phyloP scores from a whole-genome alignment of 2,329 filamentous ascomycete genomes.

The Cercospora citrullina region DNA sequence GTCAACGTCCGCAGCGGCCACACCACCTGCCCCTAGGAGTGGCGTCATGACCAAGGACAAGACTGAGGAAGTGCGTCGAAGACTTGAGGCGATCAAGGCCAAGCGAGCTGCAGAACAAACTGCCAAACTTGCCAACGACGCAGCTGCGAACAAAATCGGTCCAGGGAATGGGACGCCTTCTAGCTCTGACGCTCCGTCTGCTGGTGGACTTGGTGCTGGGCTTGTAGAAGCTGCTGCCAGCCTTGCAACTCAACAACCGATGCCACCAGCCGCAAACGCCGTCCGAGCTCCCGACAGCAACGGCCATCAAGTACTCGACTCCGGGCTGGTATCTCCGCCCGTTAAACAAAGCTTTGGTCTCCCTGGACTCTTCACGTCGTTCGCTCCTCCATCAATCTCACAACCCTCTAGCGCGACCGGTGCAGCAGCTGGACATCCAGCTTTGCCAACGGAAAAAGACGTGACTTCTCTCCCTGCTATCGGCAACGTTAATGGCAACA shows the following conservation, averaged over 20 bases:
- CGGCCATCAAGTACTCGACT: background rate
- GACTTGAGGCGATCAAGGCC: constrained; percentile 69
- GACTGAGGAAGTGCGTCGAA: constrained; percentile 74
- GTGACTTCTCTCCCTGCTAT: background rate
- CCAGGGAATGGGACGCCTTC: background rate
- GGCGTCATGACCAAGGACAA: constrained; percentile 24
- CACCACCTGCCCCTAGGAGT: constrained; percentile 9
- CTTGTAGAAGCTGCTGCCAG: constrained; percentile 13
- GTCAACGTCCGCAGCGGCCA: background rate
- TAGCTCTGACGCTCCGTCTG: background rate
- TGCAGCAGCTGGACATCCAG: constrained; percentile 2
- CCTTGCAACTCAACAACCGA: background rate
- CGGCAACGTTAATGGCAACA: background rate
- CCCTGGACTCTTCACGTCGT: constrained; percentile 33
- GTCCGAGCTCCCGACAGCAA: background rate
- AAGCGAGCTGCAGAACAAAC: constrained; percentile 30
- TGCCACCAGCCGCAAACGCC: background rate
- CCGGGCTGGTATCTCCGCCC: background rate
- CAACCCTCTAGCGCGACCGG: background rate
- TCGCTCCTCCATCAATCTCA: background rate
- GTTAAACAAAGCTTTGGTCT: constrained; percentile 18
- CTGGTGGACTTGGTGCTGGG: constrained; percentile 22
- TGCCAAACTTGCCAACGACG: constrained; percentile 21
- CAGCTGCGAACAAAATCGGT: background rate
- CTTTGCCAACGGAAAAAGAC: background rate